phyloP scores from a whole-genome alignment of 306 rosid genomes.

The Vigna reflexopilosa region DNA sequence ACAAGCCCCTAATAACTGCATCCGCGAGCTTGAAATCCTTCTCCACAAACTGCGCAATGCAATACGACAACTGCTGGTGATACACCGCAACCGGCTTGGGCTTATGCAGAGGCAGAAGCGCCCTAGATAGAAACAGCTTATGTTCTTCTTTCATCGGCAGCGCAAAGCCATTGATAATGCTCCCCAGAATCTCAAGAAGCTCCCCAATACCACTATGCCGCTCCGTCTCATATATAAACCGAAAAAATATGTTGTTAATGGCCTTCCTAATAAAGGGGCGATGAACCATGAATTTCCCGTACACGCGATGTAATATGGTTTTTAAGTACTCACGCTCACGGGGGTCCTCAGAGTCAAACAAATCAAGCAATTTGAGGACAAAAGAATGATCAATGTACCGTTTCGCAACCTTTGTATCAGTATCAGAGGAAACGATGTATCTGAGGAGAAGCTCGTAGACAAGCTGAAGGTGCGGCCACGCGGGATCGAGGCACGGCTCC shows the following conservation, averaged over 20 bases:
- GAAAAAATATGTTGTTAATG: conserved; percentile 86
- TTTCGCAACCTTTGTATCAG: conserved; percentile 93
- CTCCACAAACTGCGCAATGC: conserved; percentile 94
- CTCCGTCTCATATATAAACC: conserved; percentile 91
- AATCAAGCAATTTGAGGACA: conserved; percentile 85
- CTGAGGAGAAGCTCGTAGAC: conserved; percentile 91
- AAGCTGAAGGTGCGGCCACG: conserved; percentile 95
- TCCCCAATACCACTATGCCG: conserved; percentile 90
- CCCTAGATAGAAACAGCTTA: conserved; percentile 89
- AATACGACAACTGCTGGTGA: conserved; percentile 93
- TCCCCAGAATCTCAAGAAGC: conserved; percentile 99
- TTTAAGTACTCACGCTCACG: conserved; percentile 95
- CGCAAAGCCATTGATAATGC: conserved; percentile 95
- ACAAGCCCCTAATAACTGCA: conserved; percentile 85
- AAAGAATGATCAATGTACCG: conserved; percentile 92
- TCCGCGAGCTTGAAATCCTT: conserved; percentile 93
- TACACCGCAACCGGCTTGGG: conserved; percentile 74
- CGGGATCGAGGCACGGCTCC: conserved; percentile 80
- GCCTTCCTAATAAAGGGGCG: conserved; percentile 92
- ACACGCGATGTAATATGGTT: conserved; percentile 88
- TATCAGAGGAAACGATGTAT: conserved; percentile 94
- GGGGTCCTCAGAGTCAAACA: conserved; percentile 91
- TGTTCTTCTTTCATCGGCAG: conserved; percentile 99
- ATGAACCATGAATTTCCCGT: conserved; percentile 98
- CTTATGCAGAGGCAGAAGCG: conserved; percentile 93